Evolutionary conservation across 768 basidiomycete genomes (phyloP).

Genomic region (Baorangia bicolor): DNA sequence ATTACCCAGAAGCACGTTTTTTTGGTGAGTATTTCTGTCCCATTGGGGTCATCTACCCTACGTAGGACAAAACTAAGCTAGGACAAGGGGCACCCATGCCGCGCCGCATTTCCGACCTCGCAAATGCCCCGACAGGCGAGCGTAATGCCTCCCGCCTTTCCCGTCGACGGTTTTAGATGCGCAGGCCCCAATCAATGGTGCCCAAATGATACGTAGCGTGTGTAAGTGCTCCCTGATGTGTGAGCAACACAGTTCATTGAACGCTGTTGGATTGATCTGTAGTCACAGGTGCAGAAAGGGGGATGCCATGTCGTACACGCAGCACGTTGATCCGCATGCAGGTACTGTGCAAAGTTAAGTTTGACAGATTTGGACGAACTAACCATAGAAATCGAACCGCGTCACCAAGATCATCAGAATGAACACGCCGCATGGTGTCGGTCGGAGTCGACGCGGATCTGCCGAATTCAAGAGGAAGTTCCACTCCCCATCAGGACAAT

Average conservation of each 20-base stretch:
- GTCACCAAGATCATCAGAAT: neutral
- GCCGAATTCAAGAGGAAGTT: neutral
- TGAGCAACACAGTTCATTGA: too few relatives aligned
- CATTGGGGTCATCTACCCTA: too few relatives aligned
- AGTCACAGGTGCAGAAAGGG: neutral
- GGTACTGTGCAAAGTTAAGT: conserved; percentile 22
- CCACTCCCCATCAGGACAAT: neutral
- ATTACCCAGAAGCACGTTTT: neutral
- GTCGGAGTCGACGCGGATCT: conserved; percentile 10
- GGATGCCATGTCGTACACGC: neutral
- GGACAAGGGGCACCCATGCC: too few relatives aligned
- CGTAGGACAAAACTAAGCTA: too few relatives aligned
- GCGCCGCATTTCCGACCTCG: too few relatives aligned
- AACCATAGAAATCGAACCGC: conserved; percentile 9
- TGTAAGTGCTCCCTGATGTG: too few relatives aligned
- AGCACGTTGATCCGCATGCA: conserved; percentile 1
- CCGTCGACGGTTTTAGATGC: too few relatives aligned
- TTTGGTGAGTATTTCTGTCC: too few relatives aligned
- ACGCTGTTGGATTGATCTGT: neutral
- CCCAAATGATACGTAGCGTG: too few relatives aligned
- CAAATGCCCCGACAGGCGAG: too few relatives aligned
- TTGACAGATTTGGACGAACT: conserved; percentile 9
- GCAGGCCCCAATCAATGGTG: too few relatives aligned
- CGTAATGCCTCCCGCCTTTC: too few relatives aligned
- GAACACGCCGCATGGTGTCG: conserved; percentile 4